These are phyloP conservation scores for Nigrospora osmanthi DNA, from an alignment of 2,329 filamentous ascomycete genomes.

Conservation along the genomic window DNA sequence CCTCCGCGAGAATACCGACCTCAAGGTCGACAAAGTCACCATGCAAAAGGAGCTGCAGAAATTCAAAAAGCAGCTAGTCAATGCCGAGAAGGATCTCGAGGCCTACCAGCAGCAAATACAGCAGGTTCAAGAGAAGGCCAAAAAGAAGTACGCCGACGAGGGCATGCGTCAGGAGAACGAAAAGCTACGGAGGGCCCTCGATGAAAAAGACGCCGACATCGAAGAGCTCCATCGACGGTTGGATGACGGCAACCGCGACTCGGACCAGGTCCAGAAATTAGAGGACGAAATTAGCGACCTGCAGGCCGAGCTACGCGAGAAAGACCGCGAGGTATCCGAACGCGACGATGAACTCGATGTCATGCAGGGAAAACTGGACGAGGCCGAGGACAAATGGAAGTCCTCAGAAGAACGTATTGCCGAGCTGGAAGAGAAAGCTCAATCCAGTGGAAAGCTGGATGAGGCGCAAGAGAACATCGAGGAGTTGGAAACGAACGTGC, in stretches of 20 bases:
- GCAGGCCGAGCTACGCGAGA: conserved; percentile 67
- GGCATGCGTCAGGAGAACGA: conserved; percentile 39
- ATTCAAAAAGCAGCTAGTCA: conserved; percentile 76
- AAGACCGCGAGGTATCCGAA: conserved; percentile 64
- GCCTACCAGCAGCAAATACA: conserved; percentile 73
- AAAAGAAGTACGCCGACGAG: conserved; percentile 66
- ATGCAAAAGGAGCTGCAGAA: conserved; percentile 81
- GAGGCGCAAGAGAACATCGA: conserved; percentile 51
- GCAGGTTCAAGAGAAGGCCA: conserved; percentile 75
- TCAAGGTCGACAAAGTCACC: conserved; percentile 84
- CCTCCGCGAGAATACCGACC: conserved; percentile 88
- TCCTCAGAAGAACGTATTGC: conserved; percentile 39
- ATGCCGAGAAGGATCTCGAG: conserved; percentile 82
- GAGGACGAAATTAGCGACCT: conserved; percentile 69
- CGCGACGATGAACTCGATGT: conserved; percentile 69
- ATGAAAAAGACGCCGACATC: conserved; percentile 52
- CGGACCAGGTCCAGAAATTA: conserved; percentile 56
- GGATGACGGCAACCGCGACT: conserved; percentile 45
- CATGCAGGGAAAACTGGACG: conserved; percentile 46
- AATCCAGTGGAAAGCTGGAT: conserved; percentile 41
- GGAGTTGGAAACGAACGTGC: conserved; percentile 47
- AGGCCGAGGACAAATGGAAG: conserved; percentile 41
- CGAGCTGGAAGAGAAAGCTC: conserved; percentile 51
- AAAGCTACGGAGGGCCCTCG: conserved; percentile 45
- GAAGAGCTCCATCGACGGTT: conserved; percentile 54